A percentile compares a stretch with the other conserved stretches of the same genome.
Evolutionary conservation across 169 alveolate species (phyloP).

Genomic region (Perkinsus olseni): DNA sequence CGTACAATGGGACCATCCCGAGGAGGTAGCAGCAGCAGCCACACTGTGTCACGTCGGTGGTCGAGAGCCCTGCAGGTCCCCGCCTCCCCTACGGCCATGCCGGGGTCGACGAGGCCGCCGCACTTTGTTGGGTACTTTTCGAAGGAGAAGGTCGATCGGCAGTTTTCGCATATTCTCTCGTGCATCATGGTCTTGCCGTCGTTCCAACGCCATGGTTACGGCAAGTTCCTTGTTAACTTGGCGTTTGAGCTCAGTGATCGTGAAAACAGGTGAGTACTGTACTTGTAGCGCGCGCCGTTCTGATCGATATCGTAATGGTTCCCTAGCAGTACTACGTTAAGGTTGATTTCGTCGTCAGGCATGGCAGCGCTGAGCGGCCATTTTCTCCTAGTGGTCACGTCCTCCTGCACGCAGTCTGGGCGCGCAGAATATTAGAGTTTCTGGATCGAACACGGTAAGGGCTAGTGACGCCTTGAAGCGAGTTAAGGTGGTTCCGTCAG

Average conservation of each 20-base stretch:
- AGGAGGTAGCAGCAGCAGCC: not conserved
- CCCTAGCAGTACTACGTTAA: not conserved
- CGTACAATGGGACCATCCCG: not conserved
- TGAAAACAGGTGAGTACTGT: not conserved
- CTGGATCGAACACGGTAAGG: not conserved
- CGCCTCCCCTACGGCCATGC: not conserved
- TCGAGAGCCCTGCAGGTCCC: not conserved
- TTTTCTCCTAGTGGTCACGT: not conserved
- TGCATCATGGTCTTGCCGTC: conserved; percentile 72
- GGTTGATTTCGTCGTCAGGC: not conserved
- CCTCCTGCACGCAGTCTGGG: not conserved
- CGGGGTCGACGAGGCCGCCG: not conserved
- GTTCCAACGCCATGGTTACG: conserved; percentile 76
- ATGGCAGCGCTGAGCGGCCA: not conserved
- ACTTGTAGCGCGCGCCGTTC: not conserved
- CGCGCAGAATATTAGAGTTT: not conserved
- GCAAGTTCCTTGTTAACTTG: conserved; percentile 69
- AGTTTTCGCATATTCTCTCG: conserved; percentile 43
- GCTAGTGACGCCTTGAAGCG: not conserved
- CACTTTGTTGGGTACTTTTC: conserved; percentile 76
- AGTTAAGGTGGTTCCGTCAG: not conserved
- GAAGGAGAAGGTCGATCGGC: conserved; percentile 54
- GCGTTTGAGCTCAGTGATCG: conserved; percentile 29
- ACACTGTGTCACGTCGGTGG: not conserved
- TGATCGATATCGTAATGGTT: not conserved